phyloP scores from a whole-genome alignment of 129 eudicot species.

The Flaveria sonorensis region DNA sequence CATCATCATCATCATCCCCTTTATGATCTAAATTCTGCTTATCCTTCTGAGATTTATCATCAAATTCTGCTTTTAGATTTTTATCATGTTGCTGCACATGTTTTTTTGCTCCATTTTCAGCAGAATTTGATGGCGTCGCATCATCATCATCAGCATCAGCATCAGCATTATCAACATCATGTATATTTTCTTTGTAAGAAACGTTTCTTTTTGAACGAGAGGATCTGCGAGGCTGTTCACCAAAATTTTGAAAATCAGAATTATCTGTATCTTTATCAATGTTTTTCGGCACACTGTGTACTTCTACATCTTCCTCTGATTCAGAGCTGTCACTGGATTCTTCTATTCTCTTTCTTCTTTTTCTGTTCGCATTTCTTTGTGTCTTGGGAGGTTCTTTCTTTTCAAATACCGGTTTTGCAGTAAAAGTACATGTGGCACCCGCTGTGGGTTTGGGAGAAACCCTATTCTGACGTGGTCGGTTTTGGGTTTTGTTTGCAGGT shows the following conservation, averaged over 20 bases:
- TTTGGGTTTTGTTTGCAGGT: conserved; percentile 9
- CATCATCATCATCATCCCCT: conserved; percentile 26
- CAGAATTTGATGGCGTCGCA: conserved; percentile 26
- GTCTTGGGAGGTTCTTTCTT: conserved; percentile 27
- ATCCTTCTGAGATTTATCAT: not conserved
- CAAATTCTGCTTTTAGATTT: conserved; percentile 9
- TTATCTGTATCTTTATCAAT: conserved; percentile 17
- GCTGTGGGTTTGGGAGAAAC: conserved; percentile 23
- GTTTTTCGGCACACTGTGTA: conserved; percentile 29
- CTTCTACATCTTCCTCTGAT: conserved; percentile 37
- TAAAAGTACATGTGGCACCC: not conserved
- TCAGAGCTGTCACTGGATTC: conserved; percentile 62
- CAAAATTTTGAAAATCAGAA: conserved; percentile 23
- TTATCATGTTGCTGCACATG: conserved; percentile 18
- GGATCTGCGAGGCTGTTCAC: conserved; percentile 53
- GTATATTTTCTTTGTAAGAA: conserved; percentile 50
- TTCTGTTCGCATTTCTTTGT: conserved; percentile 29
- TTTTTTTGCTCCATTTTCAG: conserved; percentile 3
- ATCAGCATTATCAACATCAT: conserved; percentile 29
- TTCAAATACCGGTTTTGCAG: conserved; percentile 28
- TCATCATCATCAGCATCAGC: conserved; percentile 7
- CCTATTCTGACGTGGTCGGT: conserved; percentile 5
- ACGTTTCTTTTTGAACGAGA: conserved; percentile 52
- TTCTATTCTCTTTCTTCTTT: conserved; percentile 45
- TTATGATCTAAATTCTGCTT: conserved; percentile 15